phyloP scores from a whole-genome alignment of 139 green algal genomes.

The Picocystis salinarum region DNA sequence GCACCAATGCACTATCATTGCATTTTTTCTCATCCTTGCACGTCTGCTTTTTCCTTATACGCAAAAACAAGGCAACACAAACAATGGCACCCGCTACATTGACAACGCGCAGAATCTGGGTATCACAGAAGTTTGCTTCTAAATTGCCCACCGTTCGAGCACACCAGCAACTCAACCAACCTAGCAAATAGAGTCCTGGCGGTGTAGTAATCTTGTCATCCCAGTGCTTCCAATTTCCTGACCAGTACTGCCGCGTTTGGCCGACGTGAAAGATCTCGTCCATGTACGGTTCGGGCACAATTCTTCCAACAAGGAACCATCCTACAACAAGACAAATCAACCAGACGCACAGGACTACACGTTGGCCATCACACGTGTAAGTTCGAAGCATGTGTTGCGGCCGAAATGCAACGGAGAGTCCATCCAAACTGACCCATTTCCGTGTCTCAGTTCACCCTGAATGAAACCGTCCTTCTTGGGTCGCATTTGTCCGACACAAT shows the following conservation, averaged over 20 bases:
- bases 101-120: slow-evolving; percentile 26
- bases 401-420: too few species aligned
- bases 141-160: slow-evolving; percentile 1
- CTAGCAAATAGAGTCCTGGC: slow-evolving; percentile 68
- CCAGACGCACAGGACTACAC: too few species aligned
- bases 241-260: slow-evolving; percentile 67
- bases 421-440: too few species aligned
- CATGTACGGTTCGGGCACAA: slow-evolving; percentile 25
- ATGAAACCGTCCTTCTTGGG: too few species aligned
- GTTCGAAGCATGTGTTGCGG: too few species aligned
- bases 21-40: not conserved
- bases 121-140: slow-evolving; percentile 21
- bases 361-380: too few species aligned
- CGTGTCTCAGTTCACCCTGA: too few species aligned
- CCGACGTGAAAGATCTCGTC: slow-evolving; percentile 85
- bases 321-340: too few species aligned
- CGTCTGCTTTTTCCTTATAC: not conserved
- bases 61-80: slow-evolving; percentile 15
- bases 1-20: not conserved
- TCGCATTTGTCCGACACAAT: too few species aligned
- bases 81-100: slow-evolving; percentile 33
- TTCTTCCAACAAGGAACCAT: not conserved
- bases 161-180: not conserved
- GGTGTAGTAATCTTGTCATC: slow-evolving; percentile 89
- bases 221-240: slow-evolving; percentile 41